Conservation (phyloP, 768 basidiomycete species). For the Trametopsis cervina region DNA sequence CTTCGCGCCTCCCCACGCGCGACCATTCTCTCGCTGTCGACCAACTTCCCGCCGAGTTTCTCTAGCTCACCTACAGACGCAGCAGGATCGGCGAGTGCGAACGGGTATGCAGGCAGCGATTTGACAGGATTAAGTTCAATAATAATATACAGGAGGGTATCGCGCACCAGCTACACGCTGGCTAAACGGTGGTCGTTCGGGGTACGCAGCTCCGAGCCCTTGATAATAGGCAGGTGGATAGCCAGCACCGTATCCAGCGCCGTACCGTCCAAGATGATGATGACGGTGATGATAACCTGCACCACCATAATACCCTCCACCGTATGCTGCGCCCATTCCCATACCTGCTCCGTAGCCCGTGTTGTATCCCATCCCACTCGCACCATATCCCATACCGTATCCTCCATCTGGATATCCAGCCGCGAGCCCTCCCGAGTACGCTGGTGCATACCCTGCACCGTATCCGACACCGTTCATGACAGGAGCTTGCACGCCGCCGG, state of each 20-base stretch:
- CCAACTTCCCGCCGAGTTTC: not conserved
- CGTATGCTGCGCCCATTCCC: not conserved
- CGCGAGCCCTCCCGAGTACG: too few relatives aligned
- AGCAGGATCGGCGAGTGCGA: not conserved
- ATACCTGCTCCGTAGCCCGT: not conserved
- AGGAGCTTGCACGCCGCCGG: too few relatives aligned
- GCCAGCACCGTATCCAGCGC: not conserved
- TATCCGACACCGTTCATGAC: too few relatives aligned
- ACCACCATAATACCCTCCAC: not conserved
- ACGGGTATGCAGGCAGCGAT: not conserved
- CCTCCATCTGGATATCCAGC: not conserved
- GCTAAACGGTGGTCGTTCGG: not conserved
- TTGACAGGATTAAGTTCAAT: not conserved
- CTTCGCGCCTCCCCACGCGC: not conserved
- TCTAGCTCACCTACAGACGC: not conserved
- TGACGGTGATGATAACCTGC: not conserved
- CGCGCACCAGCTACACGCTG: not conserved
- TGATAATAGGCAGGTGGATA: too few relatives aligned
- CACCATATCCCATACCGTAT: not conserved
- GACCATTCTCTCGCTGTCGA: not conserved
- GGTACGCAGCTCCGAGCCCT: too few relatives aligned
- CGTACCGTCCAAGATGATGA: not conserved
- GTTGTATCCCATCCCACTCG: not conserved
- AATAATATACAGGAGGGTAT: too few relatives aligned
- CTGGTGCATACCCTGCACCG: not conserved